A percentile compares a stretch with the other conserved stretches of the same genome.
Conservation (phyloP, 495 filamentous ascomycete species). For the Talaromyces liani region DNA sequence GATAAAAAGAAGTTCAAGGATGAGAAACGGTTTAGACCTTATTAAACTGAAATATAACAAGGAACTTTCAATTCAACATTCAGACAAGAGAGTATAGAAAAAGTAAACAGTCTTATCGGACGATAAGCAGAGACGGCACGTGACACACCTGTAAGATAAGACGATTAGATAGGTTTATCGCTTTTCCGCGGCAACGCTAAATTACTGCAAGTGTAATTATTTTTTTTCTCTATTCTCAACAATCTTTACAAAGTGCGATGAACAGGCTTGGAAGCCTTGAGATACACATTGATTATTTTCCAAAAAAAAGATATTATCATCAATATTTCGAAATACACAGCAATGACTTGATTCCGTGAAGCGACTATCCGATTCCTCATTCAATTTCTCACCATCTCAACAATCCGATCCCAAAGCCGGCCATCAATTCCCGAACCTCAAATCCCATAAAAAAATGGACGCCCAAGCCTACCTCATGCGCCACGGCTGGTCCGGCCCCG, state of each 20-base stretch:
- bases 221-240: neutral
- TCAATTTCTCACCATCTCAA: neutral
- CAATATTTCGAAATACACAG: neutral
- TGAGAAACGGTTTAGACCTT: slow-evolving; percentile 36
- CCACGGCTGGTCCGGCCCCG: slow-evolving; percentile 73
- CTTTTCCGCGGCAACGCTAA: slow-evolving; percentile 2
- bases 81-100: neutral
- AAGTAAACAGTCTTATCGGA: neutral
- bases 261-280: neutral
- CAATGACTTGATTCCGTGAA: neutral
- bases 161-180: slow-evolving; percentile 3
- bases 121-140: neutral
- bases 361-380: neutral
- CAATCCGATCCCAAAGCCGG: too few relatives aligned
- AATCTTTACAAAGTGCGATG: neutral
- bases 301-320: too few relatives aligned
- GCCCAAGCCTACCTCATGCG: slow-evolving; percentile 61
- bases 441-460: slow-evolving; percentile 41
- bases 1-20: slow-evolving; percentile 32
- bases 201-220: neutral
- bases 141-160: neutral
- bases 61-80: neutral
- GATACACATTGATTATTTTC: neutral
- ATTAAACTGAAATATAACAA: slow-evolving; percentile 15
- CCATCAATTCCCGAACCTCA: neutral